A percentile compares a stretch with the other conserved stretches of the same genome.
Conservation (phyloP, 306 rosid species). For the Canavalia gladiata region DNA sequence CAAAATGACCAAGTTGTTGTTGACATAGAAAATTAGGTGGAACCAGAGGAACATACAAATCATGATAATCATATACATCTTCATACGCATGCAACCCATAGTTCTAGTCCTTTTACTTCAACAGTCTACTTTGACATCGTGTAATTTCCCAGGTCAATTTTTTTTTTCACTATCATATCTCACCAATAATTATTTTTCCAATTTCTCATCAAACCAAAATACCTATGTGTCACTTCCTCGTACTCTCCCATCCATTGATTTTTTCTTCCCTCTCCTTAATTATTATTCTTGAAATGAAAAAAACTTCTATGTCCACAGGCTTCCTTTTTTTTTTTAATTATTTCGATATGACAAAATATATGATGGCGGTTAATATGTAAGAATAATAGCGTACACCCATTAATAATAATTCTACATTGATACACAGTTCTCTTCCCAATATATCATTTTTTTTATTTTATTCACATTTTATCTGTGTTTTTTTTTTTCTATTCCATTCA, state of each 20-base stretch:
- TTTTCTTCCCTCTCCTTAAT: not conserved
- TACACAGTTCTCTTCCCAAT: no score
- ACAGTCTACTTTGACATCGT: constrained; percentile 57
- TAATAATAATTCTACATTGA: no score
- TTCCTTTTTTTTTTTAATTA: no score
- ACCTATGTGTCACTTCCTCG: not conserved
- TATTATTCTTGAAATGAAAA: not conserved
- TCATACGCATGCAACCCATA: constrained; percentile 75
- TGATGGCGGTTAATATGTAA: no score
- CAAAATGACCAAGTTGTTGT: not conserved
- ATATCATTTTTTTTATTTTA: no score
- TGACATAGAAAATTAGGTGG: constrained; percentile 30
- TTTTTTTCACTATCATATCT: not conserved
- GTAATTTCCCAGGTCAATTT: constrained; percentile 67
- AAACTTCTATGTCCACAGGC: no score
- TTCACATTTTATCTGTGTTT: no score
- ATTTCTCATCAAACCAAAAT: not conserved
- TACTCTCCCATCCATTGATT: not conserved
- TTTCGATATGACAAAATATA: no score
- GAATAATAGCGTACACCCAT: no score
- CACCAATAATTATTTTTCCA: not conserved
- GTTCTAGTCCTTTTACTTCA: constrained; percentile 38
- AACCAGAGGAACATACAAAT: not conserved
- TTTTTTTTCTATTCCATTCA: no score
- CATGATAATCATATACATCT: constrained; percentile 60